These are phyloP conservation scores for Nothopassalora personata DNA, from an alignment of 2,329 filamentous ascomycete genomes.

Conservation along the genomic window DNA sequence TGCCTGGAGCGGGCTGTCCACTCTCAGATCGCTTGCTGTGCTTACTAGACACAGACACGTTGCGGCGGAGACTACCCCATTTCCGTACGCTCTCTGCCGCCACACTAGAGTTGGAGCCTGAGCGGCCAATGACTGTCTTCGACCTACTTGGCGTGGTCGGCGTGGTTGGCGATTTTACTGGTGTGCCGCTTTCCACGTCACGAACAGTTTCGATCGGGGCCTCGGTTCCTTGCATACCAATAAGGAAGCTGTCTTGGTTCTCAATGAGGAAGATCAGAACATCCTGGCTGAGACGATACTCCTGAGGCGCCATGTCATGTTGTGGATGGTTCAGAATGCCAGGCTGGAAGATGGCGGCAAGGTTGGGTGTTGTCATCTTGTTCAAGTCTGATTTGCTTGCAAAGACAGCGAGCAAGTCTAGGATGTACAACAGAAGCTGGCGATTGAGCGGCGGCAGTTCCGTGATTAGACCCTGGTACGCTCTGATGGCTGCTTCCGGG, in stretches of 20 bases:
- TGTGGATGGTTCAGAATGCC: constrained; percentile 89
- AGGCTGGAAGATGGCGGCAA: constrained; percentile 95
- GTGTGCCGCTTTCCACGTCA: constrained; percentile 64
- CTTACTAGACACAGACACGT: constrained; percentile 88
- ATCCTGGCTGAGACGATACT: constrained; percentile 92
- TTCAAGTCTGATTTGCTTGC: constrained; percentile 95
- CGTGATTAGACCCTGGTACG: constrained; percentile 86
- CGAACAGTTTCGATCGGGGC: constrained; percentile 74
- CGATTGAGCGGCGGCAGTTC: constrained; percentile 88
- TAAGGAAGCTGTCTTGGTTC: constrained; percentile 96
- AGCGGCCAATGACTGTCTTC: constrained; percentile 61
- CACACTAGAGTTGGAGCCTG: constrained; percentile 81
- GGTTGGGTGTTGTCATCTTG: constrained; percentile 90
- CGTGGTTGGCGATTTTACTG: constrained; percentile 45
- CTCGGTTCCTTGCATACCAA: constrained; percentile 98
- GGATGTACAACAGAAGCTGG: constrained; percentile 88
- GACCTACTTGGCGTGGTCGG: constrained; percentile 39
- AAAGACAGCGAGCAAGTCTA: constrained; percentile 93
- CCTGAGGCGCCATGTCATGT: constrained; percentile 91
- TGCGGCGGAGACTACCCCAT: constrained; percentile 73
- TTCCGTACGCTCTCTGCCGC: constrained; percentile 81
- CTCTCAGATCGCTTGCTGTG: constrained; percentile 72
- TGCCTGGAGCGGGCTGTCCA: constrained; percentile 60
- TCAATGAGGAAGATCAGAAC: constrained; percentile 97
- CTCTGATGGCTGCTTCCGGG: constrained; percentile 67